phyloP scores from a whole-genome alignment of 805 yeast genomes.

The Candida awuae region DNA sequence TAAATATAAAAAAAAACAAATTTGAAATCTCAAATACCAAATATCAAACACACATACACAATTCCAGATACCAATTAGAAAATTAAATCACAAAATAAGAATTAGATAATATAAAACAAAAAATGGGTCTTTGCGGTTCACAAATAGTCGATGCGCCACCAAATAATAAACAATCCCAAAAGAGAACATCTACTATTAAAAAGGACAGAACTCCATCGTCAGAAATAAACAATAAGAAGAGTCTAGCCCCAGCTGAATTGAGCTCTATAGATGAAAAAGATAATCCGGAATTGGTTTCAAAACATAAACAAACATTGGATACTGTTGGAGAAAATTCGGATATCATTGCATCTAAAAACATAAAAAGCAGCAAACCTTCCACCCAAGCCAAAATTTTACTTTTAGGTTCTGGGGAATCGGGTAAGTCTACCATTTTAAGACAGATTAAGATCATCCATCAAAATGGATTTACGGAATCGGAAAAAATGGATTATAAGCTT shows the following conservation, averaged over 20 bases:
- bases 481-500: slow-evolving; percentile 64
- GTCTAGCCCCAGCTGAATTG: neutral
- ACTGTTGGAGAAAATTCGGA: neutral
- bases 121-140: slow-evolving; percentile 21
- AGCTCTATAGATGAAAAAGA: neutral
- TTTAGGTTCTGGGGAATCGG: slow-evolving; percentile 83
- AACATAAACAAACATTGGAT: neutral
- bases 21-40: too few relatives aligned
- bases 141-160: neutral
- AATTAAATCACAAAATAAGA: neutral
- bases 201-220: neutral
- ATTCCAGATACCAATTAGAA: too few relatives aligned
- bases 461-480: slow-evolving; percentile 63
- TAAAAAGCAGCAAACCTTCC: slow-evolving; percentile 14
- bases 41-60: too few relatives aligned
- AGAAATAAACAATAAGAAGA: neutral
- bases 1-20: too few relatives aligned
- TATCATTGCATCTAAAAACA: neutral
- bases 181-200: neutral
- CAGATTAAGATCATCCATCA: slow-evolving; percentile 76
- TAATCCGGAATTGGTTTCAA: neutral
- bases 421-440: slow-evolving; percentile 72
- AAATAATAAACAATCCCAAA: neutral
- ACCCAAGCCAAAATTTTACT: slow-evolving; percentile 64
- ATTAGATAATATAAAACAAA: neutral